Conservation (phyloP, 139 green algal species). For the Volvox africanus region DNA sequence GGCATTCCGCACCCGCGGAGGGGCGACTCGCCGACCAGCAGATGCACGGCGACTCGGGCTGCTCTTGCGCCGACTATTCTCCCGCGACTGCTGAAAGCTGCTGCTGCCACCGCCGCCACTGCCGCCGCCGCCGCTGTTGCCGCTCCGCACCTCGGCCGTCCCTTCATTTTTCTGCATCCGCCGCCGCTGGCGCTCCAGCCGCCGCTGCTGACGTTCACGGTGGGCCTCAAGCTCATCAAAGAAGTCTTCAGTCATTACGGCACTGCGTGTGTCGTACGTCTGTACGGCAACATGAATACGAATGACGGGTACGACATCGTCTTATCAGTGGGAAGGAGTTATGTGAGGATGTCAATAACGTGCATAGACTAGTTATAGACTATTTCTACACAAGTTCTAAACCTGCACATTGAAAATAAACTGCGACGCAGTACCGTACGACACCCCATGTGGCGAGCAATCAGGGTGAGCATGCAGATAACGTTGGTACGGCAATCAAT, state of each 20-base stretch:
- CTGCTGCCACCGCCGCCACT: not conserved
- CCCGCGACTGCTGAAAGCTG: not conserved
- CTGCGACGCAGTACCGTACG: too few relatives aligned
- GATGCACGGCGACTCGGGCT: not conserved
- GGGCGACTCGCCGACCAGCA: too few relatives aligned
- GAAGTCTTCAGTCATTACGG: not conserved
- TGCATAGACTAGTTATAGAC: too few relatives aligned
- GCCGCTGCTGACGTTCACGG: not conserved
- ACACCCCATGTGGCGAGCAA: too few relatives aligned
- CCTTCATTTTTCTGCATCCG: not conserved
- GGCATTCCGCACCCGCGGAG: not conserved
- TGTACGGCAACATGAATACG: not conserved
- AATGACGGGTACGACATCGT: too few relatives aligned
- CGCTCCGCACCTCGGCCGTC: not conserved
- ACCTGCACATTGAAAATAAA: too few relatives aligned
- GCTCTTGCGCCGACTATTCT: not conserved
- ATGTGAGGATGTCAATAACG: too few relatives aligned
- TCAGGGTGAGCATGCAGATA: too few relatives aligned
- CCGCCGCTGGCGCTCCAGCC: not conserved
- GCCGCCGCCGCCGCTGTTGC: not conserved
- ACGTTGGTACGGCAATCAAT: too few relatives aligned
- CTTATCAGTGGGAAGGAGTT: too few relatives aligned
- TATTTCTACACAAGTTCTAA: too few relatives aligned
- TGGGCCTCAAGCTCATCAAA: conserved; percentile 12
- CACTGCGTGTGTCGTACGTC: not conserved